A percentile compares a stretch with the other conserved stretches of the same genome.
phyloP scores from a whole-genome alignment of 805 yeast species.

The Cyberlindnera nakhonratchasimensis region DNA sequence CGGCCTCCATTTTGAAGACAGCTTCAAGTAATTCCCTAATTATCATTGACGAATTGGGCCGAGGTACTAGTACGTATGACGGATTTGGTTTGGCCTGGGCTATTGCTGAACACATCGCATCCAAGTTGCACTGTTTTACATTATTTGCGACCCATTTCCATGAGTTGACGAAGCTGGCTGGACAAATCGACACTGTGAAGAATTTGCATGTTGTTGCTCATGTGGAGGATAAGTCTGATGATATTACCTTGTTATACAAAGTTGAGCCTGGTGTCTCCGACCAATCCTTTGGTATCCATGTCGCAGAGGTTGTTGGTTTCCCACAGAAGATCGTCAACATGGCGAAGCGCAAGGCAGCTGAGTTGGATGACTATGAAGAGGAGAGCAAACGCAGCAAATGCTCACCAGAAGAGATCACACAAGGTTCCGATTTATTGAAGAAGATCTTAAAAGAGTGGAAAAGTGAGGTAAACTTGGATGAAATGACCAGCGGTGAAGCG shows the following conservation, averaged over 20 bases:
- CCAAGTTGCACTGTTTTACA: conserved; percentile 69
- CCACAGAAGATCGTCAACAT: conserved; percentile 85
- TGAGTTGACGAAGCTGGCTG: conserved; percentile 80
- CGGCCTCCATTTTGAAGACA: conserved; percentile 78
- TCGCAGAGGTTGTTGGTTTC: conserved; percentile 92
- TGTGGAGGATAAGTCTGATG: conserved; percentile 54
- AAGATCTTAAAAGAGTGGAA: conserved; percentile 40
- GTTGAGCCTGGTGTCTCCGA: conserved; percentile 97
- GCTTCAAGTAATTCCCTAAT: conserved; percentile 78
- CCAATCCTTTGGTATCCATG: conserved; percentile 96
- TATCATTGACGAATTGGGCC: conserved; percentile 91
- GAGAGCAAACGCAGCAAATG: conserved; percentile 48
- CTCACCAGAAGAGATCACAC: conserved; percentile 45
- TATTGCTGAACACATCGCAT: conserved; percentile 80
- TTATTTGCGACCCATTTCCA: conserved; percentile 97
- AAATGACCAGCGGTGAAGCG: conserved; percentile 35
- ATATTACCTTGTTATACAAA: conserved; percentile 83
- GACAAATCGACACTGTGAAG: conserved; percentile 57
- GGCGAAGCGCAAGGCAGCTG: conserved; percentile 94
- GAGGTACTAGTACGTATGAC: conserved; percentile 79
- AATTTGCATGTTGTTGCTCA: conserved; percentile 94
- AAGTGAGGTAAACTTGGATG: conserved; percentile 17
- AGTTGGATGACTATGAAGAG: conserved; percentile 49
- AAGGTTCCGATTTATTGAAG: conserved; percentile 51
- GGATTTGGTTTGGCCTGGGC: conserved; percentile 99